Percentiles rank a stretch among this genome's conserved stretches.
Conservation (phyloP, 768 basidiomycete genomes). For the Lactifluus hygrophoroides region DNA sequence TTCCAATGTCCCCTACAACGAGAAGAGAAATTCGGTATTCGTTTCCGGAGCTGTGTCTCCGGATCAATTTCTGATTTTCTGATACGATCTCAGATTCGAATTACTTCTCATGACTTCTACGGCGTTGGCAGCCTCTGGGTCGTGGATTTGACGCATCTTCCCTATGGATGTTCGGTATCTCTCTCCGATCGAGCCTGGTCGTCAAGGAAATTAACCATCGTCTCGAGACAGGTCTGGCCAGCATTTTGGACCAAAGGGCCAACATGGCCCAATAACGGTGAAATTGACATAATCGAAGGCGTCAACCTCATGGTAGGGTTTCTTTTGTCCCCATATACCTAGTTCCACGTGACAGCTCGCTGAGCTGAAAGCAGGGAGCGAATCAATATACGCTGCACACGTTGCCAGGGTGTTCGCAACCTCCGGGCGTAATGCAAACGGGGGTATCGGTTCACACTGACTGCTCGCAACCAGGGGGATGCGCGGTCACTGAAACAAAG, state of each 20-base stretch:
- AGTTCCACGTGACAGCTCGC: not conserved
- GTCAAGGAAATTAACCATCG: not conserved
- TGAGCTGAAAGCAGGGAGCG: not conserved
- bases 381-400: constrained; percentile 58
- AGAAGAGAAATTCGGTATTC: constrained; percentile 53
- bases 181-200: not conserved
- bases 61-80: not conserved
- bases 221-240: constrained; percentile 34
- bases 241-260: constrained; percentile 28
- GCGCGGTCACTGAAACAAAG: constrained; percentile 28
- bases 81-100: constrained; percentile 32
- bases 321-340: not conserved
- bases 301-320: constrained; percentile 36
- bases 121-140: constrained; percentile 39
- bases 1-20: constrained; percentile 40
- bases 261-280: constrained; percentile 38
- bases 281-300: constrained; percentile 38
- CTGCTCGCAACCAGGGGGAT: constrained; percentile 31
- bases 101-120: constrained; percentile 37
- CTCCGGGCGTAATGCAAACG: constrained; percentile 26
- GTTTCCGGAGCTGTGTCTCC: not conserved
- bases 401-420: constrained; percentile 31
- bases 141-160: constrained; percentile 39
- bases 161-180: constrained; percentile 48
- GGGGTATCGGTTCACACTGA: constrained; percentile 28